Evolutionary conservation across 2,329 filamentous ascomycete species (phyloP), one percentile per base, ranked within the genome.

Genomic region (Fusarium sp.): DNA sequence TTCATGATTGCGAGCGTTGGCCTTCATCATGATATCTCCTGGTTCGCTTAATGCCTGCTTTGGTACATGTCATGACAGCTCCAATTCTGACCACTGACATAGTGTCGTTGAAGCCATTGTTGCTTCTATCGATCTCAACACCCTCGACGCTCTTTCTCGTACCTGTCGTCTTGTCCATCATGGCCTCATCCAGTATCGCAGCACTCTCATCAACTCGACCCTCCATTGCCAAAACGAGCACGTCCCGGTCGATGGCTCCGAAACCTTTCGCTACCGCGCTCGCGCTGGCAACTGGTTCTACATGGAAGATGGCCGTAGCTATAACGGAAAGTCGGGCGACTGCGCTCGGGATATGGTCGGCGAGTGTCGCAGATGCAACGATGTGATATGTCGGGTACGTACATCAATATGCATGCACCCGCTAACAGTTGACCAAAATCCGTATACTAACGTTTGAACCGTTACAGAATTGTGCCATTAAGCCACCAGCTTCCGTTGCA

Each of bases 331-430:
- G 78, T 84, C 91, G 26, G 89, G 91, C 7, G 85, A 86, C 71
- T 98, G 95, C 76, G 95, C 95, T 21, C 85, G 93, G 63, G 95
- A 97, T 77, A 87, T 97, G 87, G 95, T 98, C 7, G 87, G 85
- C 40, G 90, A 91, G 70, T 97, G 95, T 77, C 88, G 93, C 55
- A 86, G 89, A 65, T 98, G 95, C 77, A 86, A 86, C 38, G 88
- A 81, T 26, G 85, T 94, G 24, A 88, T 97, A 55, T 98, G 95
- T 78, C 87, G 95, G 79, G 94, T 96, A 85, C 77, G 87, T 63
- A 62, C 51, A 65, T 57, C 17, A 51, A 52, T 61, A 42, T 54
- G 36, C 44, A 46, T 40, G 39, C 38, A 42, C 46, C 54, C 30
- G 39, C 34, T 11, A 54, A 36, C 8, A 20, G 52, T 65, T 26